Base-by-base conservation (phyloP, 306 rosid species). In the Adenanthera pavonina region DNA sequence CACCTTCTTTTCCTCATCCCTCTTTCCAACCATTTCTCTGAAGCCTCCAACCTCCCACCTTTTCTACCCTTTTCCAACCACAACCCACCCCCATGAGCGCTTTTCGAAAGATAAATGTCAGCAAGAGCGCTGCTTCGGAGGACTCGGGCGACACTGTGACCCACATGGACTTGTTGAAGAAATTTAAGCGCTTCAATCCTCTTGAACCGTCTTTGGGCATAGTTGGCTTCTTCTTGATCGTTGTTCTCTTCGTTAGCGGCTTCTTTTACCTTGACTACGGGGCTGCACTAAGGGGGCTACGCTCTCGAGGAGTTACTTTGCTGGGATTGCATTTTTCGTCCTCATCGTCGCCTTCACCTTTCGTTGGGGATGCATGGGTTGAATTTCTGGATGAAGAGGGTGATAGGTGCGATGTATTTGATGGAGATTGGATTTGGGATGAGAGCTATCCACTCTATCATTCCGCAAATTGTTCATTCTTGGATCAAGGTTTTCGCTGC, bases 371-470 rank as follows among this genome's bases (percentile, higher is more conserved):
- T 66, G 76, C 17, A 36, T 79, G 86, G 60, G 75, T 74, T 34
- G 87, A 87, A 34, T 92, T 87, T 85, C 87, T 92, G 41, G 89
- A 78, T 53, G 82, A 82, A 53, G 85, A 83, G 2, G 89, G 89
- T 36, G 90, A 86, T 54, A 38, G 53, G 9, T 94, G 98, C 74
- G 89, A 92, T 74, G 67, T 91, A 2, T 94, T 91, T 79, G 90
- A 90, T 84, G 98, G 98, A 33, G 88, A 82, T 34, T 94, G 98
- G 98, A 91, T 87, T 54, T 91, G 97, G 97, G 98, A 94, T 88
- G 97, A 94, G 75, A 82, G 83, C 36, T 92, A 94, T 52, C 98
- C 98, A 5, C 82, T 94, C 72, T 94, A 94, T 49, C 78, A 84
- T 73, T 90, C 98, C 41, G 73, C 76, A 5, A 82, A 88, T 76